Evolutionary conservation across 2,329 filamentous ascomycete species (phyloP), one percentile per base, ranked within the genome.

Genomic region (Pyricularia grisea): DNA sequence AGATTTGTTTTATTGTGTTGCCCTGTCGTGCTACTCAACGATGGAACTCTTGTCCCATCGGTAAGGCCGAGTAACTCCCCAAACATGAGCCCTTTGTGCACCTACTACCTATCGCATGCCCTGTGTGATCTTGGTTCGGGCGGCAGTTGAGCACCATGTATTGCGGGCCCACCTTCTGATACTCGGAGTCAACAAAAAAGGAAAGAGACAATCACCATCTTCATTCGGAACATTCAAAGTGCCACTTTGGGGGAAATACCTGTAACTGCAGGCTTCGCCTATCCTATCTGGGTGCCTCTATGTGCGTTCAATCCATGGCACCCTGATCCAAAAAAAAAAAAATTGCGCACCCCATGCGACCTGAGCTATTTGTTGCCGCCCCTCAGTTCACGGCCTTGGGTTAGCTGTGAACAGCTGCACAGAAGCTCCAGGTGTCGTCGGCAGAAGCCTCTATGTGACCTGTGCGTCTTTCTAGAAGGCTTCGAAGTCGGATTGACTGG

Each of bases 401-500:
- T 33, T 6, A 30, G 3, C 4, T 7, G 17, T 20, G 36, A 14
- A 20, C 17, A 50, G 42, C 70, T 73, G 72, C 72, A 73, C 68
- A 70, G 71, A 74, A 72, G 71, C 70, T 73, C 70, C 33, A 68
- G 55, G n/a, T 27, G 11, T 27, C 2, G 66, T 68, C 68, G 69
- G 67, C 66, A 67, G 68, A 60, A 27, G 67, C 69, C 70, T 70
- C n/a, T n/a, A 11, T 6, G 58, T 31, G 67, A 68, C 42, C 72
- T 69, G 73, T 74, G 73, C 73, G 65, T 36, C 31, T 58, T 68
- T 68, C 67, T 68, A 68, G 67, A 68, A 68, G 67, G 67, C 28
- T 68, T 68, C 67, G 27, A 36, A 33, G 20, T 33, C 9, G 14
- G 30, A 25, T 42, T 63, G 58, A 20, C 28, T 68, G 58, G 66